Conservation (phyloP, 352 stramenopile genomes). For the Peronospora tabacina region DNA sequence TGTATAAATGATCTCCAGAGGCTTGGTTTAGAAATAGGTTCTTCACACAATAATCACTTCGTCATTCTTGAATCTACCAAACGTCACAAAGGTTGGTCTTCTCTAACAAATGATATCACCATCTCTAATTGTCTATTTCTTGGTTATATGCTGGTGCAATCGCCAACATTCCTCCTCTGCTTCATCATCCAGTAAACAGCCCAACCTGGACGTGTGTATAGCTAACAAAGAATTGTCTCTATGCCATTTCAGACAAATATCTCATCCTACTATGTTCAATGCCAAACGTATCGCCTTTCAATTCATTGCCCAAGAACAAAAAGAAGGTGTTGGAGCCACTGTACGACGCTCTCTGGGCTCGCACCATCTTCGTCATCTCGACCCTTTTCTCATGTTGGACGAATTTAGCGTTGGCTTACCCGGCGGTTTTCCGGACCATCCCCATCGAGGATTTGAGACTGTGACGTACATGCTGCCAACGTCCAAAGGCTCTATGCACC, state of each 20-base stretch:
- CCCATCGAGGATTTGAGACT: constrained; percentile 89
- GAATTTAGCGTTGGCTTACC: constrained; percentile 46
- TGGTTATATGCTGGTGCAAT: not conserved
- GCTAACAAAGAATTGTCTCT: constrained; percentile 25
- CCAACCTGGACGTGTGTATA: constrained; percentile 13
- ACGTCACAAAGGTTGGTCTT: constrained; percentile 13
- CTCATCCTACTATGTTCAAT: constrained; percentile 19
- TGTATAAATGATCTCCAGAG: too few relatives aligned
- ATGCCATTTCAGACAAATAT: constrained; percentile 11
- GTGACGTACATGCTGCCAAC: constrained; percentile 84
- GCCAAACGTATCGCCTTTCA: constrained; percentile 37
- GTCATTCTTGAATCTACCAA: constrained; percentile 8
- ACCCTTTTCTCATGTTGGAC: constrained; percentile 58
- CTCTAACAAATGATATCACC: not conserved
- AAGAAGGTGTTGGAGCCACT: constrained; percentile 45
- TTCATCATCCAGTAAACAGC: constrained; percentile 3
- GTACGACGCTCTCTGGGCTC: constrained; percentile 52
- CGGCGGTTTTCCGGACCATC: constrained; percentile 86
- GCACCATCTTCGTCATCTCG: constrained; percentile 36
- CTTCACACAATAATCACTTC: too few relatives aligned
- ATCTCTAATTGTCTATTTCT: constrained; percentile 2
- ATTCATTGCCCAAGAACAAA: constrained; percentile 48
- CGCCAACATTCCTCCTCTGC: not conserved
- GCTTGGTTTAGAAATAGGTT: too few relatives aligned
- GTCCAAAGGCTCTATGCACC: constrained; percentile 68